phyloP scores from a whole-genome alignment of 179 eudicot species.

The Monotropa hypopitys region DNA sequence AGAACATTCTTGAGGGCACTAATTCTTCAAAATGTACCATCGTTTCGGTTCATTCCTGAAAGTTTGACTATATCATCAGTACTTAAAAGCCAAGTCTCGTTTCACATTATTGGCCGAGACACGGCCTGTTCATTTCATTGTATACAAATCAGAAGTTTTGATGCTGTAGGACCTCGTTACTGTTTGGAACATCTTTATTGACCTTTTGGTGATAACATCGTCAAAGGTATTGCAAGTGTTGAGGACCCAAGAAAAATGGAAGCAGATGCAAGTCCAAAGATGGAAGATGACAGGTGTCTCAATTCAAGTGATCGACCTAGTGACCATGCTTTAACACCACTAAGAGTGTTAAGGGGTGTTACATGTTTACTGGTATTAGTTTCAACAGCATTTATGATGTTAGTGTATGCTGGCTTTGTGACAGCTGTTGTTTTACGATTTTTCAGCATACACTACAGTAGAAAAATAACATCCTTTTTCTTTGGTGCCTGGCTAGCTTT shows the following conservation, averaged over 20 bases:
- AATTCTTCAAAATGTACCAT: not conserved
- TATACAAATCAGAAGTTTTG: not conserved
- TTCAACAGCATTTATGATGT: slow-evolving; percentile 57
- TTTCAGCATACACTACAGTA: slow-evolving; percentile 62
- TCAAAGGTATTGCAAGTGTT: not conserved
- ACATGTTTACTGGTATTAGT: slow-evolving; percentile 51
- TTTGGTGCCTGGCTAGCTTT: slow-evolving; percentile 76
- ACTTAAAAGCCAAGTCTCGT: not conserved
- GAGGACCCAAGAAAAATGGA: slow-evolving; percentile 5
- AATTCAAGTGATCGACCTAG: slow-evolving; percentile 15
- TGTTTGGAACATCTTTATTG: slow-evolving; percentile 4
- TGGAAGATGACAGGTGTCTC: slow-evolving; percentile 27
- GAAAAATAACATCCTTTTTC: slow-evolving; percentile 48
- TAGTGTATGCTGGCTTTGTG: slow-evolving; percentile 42
- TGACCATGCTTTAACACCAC: slow-evolving; percentile 45
- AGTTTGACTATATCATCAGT: not conserved
- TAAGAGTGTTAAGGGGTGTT: slow-evolving; percentile 54
- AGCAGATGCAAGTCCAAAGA: slow-evolving; percentile 4
- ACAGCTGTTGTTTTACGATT: slow-evolving; percentile 42
- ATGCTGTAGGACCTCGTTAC: not conserved
- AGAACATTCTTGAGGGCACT: not conserved
- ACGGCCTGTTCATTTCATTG: not conserved
- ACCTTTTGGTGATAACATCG: not conserved
- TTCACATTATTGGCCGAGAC: not conserved
- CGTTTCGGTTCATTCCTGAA: not conserved